phyloP scores from a whole-genome alignment of 371 early-diverging fungal genomes.

The Zopfochytrium polystomum region DNA sequence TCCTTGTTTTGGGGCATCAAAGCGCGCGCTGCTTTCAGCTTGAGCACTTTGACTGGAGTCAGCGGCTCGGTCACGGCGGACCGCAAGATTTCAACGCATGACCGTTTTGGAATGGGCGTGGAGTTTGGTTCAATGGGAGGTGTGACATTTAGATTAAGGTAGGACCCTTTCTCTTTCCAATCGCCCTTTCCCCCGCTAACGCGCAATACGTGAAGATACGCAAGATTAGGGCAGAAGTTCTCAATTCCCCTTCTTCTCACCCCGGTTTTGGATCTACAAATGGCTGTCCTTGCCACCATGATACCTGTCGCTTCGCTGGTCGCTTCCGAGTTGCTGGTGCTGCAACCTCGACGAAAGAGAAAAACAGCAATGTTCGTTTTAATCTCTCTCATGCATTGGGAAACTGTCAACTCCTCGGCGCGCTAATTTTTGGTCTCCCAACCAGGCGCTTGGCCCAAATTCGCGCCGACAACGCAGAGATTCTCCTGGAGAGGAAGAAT shows the following conservation, averaged over 20 bases:
- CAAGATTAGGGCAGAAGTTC: constrained; percentile 80
- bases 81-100: constrained; percentile 57
- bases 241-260: constrained; percentile 78
- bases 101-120: constrained; percentile 70
- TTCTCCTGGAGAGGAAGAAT: constrained; percentile 64
- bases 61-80: constrained; percentile 33
- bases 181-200: background rate
- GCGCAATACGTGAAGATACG: constrained; percentile 50
- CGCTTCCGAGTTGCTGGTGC: constrained; percentile 64
- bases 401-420: too few relatives aligned
- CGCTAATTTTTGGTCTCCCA: constrained; percentile 48
- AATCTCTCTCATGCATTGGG: too few relatives aligned
- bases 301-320: constrained; percentile 64
- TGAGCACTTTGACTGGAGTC: constrained; percentile 38
- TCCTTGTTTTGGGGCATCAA: constrained; percentile 34
- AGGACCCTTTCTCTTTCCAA: constrained; percentile 20
- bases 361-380: too few relatives aligned
- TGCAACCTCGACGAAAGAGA: constrained; percentile 73
- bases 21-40: constrained; percentile 26
- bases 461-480: constrained; percentile 71
- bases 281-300: constrained; percentile 65
- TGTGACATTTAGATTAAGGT: constrained; percentile 68
- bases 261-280: constrained; percentile 62
- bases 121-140: constrained; percentile 72
- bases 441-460: constrained; percentile 68